A percentile compares a stretch with the other conserved stretches of the same genome.
Evolutionary conservation across 164 flowering plant genomes (phyloP).

Genomic region (Amborella trichopoda): DNA sequence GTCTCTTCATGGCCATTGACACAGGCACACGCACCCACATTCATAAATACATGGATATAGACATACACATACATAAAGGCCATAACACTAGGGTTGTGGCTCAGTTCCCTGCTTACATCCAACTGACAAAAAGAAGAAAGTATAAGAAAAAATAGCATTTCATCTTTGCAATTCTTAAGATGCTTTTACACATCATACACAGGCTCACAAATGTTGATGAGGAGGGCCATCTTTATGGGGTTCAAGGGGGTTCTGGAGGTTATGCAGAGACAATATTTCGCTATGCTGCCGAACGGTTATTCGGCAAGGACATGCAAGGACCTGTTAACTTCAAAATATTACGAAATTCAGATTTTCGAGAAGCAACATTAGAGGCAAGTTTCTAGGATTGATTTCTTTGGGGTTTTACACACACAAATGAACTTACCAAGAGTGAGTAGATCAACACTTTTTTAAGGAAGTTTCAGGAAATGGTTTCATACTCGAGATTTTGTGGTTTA

Average conservation of each 20-base stretch:
- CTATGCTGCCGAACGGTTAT: constrained; percentile 64
- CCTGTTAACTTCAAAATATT: constrained; percentile 54
- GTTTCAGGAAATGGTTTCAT: too few species aligned
- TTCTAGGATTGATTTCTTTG: neutral
- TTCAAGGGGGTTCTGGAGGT: constrained; percentile 88
- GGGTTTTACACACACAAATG: too few species aligned
- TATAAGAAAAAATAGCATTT: neutral
- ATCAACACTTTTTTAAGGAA: too few species aligned
- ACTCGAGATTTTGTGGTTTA: too few species aligned
- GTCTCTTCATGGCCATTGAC: too few species aligned
- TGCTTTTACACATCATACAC: constrained; percentile 3
- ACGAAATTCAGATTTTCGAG: constrained; percentile 83
- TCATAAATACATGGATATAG: too few species aligned
- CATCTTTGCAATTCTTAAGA: neutral
- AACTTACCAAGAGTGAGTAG: too few species aligned
- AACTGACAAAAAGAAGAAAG: too few species aligned
- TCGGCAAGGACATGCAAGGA: constrained; percentile 57
- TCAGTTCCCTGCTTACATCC: too few species aligned
- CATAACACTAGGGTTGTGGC: too few species aligned
- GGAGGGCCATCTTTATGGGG: constrained; percentile 78
- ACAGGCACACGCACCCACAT: too few species aligned
- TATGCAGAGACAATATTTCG: constrained; percentile 84
- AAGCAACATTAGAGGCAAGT: constrained; percentile 74
- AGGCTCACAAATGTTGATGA: constrained; percentile 81
- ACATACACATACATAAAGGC: too few species aligned